Base-by-base conservation (phyloP, 1,284 basidiomycete genomes). In the Sparassis latifolia region DNA sequence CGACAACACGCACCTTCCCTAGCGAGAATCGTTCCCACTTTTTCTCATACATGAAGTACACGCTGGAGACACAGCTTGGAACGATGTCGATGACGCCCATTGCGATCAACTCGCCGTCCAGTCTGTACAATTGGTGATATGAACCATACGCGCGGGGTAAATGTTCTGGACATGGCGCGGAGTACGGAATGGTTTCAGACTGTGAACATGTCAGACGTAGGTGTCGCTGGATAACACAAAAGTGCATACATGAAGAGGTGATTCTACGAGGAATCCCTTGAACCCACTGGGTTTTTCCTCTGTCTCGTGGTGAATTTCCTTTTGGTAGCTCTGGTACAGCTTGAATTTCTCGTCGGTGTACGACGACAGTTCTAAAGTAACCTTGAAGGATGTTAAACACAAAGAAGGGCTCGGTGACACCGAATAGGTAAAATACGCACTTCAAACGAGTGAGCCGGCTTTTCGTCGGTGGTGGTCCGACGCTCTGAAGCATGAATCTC, bases 1-100 rank as follows among this genome's bases (percentile, higher is more conserved):
- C 20, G 20, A 20, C 28, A 10, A 9, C 33, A 54, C 57, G 45
- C 53, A 87, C 84, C 75, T 96, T 97, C 43, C 97, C 96, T 30
- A 97, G 65, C 9, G 88, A 86, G 62, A 82, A 80, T 42, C 75
- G 74, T 40, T 89, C 84, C 77, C 83, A 95, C 35, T 76, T 75
- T 5, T 84, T 81, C 61, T 93, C 82, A 70, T 97, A 98, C 71
- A 96, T 87, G 66, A 98, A 95, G 68, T 99, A 99, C 6, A 99
- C 96, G 56, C 89, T 92, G 10, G 92, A 96, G 3, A 99, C 86
- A 58, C 96, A 95, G 31, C 67, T 65, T 0, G 95, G 96, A 4
- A 99, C 73, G 50, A 99, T 86, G 65, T 99, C 97, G 51, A 99
- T 74, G 10, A 99, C 91, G 2, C 84, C 87, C 59, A 99, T 78